A percentile compares a stretch with the other conserved stretches of the same genome.
These are phyloP conservation scores for Penicillium sp. DNA, from an alignment of 2,329 filamentous ascomycete genomes.

Conservation along the genomic window DNA sequence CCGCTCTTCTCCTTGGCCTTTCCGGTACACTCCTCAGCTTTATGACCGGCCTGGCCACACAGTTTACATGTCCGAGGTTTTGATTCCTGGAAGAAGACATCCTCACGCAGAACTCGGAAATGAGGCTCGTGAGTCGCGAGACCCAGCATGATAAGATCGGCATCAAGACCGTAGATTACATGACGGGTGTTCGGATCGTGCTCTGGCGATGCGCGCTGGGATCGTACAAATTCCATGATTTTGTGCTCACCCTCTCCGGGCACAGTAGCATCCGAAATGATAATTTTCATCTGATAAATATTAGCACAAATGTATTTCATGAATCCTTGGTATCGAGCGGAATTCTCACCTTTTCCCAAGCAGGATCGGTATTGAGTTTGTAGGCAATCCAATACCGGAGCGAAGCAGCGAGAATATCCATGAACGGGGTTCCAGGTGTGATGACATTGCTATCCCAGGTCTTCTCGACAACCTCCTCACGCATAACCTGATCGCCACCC, in stretches of 20 bases:
- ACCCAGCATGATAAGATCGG: conserved; percentile 97
- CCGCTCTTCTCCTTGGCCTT: conserved; percentile 73
- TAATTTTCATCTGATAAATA: conserved; percentile 70
- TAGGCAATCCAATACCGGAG: conserved; percentile 96
- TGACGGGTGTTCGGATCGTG: conserved; percentile 96
- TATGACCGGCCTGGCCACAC: conserved; percentile 90
- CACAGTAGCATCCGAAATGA: conserved; percentile 97
- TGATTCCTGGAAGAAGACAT: conserved; percentile 89
- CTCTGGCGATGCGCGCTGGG: conserved; percentile 83
- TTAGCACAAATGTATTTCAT: conserved; percentile 20
- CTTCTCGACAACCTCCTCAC: conserved; percentile 69
- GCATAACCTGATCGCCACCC: conserved; percentile 57
- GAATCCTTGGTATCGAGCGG: not conserved
- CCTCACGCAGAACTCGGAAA: conserved; percentile 92
- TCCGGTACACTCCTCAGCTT: conserved; percentile 80
- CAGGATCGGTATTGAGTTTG: conserved; percentile 94
- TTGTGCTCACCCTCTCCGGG: conserved; percentile 98
- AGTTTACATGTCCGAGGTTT: conserved; percentile 79
- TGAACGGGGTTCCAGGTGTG: conserved; percentile 95
- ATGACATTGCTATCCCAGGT: conserved; percentile 89
- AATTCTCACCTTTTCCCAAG: conserved; percentile 70
- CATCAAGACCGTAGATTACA: conserved; percentile 96
- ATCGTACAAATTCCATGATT: conserved; percentile 97
- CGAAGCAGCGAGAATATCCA: conserved; percentile 89
- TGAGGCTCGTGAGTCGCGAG: conserved; percentile 96